Evolutionary conservation across 352 stramenopile species (phyloP).

Genomic region (Thraustochytrium sp.): DNA sequence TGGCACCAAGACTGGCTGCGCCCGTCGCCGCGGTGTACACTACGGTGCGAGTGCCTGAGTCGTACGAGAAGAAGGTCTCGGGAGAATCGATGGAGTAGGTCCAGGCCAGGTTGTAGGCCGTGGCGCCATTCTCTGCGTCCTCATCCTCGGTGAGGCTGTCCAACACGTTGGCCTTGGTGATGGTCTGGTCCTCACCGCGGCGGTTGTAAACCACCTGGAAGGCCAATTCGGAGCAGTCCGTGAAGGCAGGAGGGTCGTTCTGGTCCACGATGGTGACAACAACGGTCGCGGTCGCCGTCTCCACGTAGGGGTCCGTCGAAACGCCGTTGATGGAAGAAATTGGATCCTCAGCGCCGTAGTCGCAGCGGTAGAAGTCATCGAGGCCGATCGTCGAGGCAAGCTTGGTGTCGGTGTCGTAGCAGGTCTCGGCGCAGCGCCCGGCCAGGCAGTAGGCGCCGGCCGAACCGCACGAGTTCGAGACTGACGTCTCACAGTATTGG

Average conservation of each 20-base stretch:
- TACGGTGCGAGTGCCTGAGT: background rate
- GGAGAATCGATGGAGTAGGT: background rate
- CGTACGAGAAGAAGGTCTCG: background rate
- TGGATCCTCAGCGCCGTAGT: background rate
- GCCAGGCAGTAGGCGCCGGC: background rate
- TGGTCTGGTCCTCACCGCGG: background rate
- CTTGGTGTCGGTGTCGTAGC: conserved; percentile 33
- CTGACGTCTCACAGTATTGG: background rate
- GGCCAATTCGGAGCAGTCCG: background rate
- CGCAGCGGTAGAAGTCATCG: conserved; percentile 2
- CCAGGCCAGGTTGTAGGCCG: background rate
- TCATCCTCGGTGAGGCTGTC: background rate
- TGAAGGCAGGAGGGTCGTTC: conserved; percentile 10
- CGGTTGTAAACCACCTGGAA: conserved; percentile 14
- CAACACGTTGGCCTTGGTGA: background rate
- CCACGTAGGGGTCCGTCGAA: background rate
- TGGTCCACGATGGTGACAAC: background rate
- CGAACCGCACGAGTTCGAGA: background rate
- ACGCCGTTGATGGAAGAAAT: conserved; percentile 10
- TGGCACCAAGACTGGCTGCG: no score
- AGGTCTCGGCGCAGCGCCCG: conserved; percentile 6
- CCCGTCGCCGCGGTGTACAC: background rate
- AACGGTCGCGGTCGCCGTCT: background rate
- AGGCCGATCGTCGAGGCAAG: background rate
- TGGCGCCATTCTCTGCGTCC: background rate